These are phyloP conservation scores for Leccinum variicolor DNA, from an alignment of 768 basidiomycete species.

Conservation along the genomic window DNA sequence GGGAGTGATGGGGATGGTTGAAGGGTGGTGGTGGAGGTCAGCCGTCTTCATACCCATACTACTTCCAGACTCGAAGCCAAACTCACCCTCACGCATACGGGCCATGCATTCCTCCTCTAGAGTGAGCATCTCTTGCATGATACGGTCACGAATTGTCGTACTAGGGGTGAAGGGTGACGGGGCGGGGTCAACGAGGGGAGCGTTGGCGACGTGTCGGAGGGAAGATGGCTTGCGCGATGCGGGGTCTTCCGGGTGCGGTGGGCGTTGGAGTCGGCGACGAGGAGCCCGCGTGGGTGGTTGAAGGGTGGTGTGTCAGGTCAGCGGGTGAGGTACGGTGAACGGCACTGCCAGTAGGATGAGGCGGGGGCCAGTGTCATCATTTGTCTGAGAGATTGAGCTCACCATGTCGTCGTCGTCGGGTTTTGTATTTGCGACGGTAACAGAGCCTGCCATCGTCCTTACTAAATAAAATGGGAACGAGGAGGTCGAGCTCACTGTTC, in stretches of 20 bases:
- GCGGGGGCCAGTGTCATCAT: constrained; percentile 10
- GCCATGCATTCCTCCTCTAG: constrained; percentile 97
- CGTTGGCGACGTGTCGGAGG: constrained; percentile 29
- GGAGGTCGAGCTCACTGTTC: too few species aligned
- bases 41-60: constrained; percentile 30
- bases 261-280: constrained; percentile 15
- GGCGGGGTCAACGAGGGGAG: constrained; percentile 20
- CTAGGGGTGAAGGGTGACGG: constrained; percentile 8
- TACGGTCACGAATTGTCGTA: constrained; percentile 83
- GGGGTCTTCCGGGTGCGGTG: constrained; percentile 22
- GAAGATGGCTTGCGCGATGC: constrained; percentile 31
- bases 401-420: constrained; percentile 8
- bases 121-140: constrained; percentile 98
- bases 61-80: constrained; percentile 51
- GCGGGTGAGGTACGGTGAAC: constrained; percentile 37
- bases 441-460: constrained; percentile 19
- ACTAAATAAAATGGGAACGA: too few species aligned
- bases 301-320: constrained; percentile 29
- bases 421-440: constrained; percentile 16
- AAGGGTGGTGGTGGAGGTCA: constrained; percentile 33
- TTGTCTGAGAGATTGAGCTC: constrained; percentile 10
- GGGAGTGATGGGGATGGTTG: constrained; percentile 12
- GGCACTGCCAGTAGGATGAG: constrained; percentile 4
- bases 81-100: constrained; percentile 77
- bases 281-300: constrained; percentile 13